phyloP scores from a whole-genome alignment of 805 yeast species.

The Aciculoconidium aculeatum region DNA sequence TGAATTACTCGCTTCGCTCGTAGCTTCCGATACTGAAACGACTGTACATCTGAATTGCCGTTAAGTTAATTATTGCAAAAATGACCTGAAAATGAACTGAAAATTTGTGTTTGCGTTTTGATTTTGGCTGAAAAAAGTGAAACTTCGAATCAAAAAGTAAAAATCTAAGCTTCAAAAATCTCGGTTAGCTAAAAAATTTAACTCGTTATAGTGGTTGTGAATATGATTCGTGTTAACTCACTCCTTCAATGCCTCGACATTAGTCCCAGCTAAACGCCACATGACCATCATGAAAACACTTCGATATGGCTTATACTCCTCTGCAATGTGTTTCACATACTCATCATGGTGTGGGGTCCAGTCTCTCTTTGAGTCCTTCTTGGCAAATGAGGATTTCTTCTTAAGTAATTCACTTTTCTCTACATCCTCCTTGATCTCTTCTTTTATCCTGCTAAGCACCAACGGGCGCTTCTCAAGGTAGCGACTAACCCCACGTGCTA shows the following conservation, averaged over 20 bases:
- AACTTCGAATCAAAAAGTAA: not conserved
- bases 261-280: slow-evolving; percentile 66
- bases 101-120: too few relatives aligned
- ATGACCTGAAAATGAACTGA: too few relatives aligned
- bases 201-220: not conserved
- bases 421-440: slow-evolving; percentile 26
- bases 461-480: slow-evolving; percentile 55
- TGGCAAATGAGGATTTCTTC: slow-evolving; percentile 28
- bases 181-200: slow-evolving; percentile 1
- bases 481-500: slow-evolving; percentile 71
- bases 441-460: slow-evolving; percentile 39
- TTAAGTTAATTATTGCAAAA: too few relatives aligned
- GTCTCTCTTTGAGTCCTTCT: slow-evolving; percentile 40
- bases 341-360: slow-evolving; percentile 68
- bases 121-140: slow-evolving; percentile 1
- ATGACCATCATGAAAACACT: slow-evolving; percentile 62
- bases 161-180: slow-evolving; percentile 1
- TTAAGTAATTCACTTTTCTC: slow-evolving; percentile 24
- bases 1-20: too few relatives aligned
- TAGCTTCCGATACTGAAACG: too few relatives aligned
- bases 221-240: not conserved
- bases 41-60: too few relatives aligned
- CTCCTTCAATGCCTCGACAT: slow-evolving; percentile 40
- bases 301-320: slow-evolving; percentile 58
- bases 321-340: slow-evolving; percentile 49